phyloP scores from a whole-genome alignment of 805 yeast species.

The Yarrowia bubula region DNA sequence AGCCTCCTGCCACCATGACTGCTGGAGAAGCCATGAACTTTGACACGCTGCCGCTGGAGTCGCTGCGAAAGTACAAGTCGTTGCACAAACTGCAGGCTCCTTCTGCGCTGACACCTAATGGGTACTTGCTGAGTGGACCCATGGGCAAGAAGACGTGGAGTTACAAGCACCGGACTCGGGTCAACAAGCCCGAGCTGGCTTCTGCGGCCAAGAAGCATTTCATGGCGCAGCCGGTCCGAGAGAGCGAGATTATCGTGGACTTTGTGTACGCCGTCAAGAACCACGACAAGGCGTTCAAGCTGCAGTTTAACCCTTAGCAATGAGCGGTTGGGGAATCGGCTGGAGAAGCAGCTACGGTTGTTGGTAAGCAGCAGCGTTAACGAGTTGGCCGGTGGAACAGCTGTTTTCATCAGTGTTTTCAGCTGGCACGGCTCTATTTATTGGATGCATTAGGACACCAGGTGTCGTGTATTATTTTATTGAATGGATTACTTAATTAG shows the following conservation, averaged over 20 bases:
- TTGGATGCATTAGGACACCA: neutral
- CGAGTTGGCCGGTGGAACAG: no score
- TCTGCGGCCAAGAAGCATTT: constrained; percentile 68
- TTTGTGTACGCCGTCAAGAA: constrained; percentile 82
- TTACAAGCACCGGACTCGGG: constrained; percentile 44
- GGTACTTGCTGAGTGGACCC: constrained; percentile 65
- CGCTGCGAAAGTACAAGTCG: constrained; percentile 68
- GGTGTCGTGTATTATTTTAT: neutral
- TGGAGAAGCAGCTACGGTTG: no score
- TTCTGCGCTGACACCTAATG: constrained; percentile 63
- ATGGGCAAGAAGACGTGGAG: constrained; percentile 68
- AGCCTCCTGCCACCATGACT: neutral
- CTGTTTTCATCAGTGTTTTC: no score
- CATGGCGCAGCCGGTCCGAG: constrained; percentile 57
- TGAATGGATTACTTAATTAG: neutral
- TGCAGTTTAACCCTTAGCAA: constrained; percentile 30
- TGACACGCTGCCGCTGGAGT: constrained; percentile 55
- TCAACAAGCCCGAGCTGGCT: constrained; percentile 61
- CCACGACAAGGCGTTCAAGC: constrained; percentile 46
- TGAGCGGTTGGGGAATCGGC: no score
- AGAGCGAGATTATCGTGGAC: constrained; percentile 82
- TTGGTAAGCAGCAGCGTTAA: no score
- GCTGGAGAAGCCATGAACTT: constrained; percentile 52
- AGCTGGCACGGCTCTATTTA: no score
- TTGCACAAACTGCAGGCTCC: constrained; percentile 55